phyloP scores from a whole-genome alignment of 495 filamentous ascomycete genomes.

The Daldinia caldariorum region DNA sequence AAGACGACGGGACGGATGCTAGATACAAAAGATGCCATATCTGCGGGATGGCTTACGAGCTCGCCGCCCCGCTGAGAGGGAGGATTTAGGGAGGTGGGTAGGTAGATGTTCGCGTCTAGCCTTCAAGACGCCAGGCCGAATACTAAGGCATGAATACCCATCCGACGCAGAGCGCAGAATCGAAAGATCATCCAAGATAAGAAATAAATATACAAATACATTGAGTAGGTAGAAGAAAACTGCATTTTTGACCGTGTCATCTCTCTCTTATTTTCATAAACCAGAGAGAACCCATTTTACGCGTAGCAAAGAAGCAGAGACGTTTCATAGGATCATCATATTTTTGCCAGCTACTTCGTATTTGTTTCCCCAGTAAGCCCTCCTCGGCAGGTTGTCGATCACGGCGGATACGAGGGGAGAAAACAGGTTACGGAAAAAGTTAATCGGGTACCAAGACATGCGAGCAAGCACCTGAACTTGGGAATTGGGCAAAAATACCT shows the following conservation, averaged over 20 bases:
- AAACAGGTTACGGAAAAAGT: constrained; percentile 26
- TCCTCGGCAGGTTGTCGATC: not conserved
- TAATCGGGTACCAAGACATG: constrained; percentile 14
- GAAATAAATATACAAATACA: too few species aligned
- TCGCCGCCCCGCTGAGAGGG: too few species aligned
- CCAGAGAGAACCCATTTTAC: not conserved
- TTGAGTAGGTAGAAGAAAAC: too few species aligned
- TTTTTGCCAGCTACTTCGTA: not conserved
- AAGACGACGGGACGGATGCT: not conserved
- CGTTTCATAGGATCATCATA: not conserved
- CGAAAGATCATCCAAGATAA: not conserved
- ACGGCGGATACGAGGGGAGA: constrained; percentile 30
- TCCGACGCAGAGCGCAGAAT: not conserved
- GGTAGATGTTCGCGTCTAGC: too few species aligned
- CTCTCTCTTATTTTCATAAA: too few species aligned
- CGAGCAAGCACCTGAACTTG: not conserved
- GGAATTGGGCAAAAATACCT: not conserved
- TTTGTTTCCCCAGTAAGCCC: not conserved
- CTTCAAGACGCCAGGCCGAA: not conserved
- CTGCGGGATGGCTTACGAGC: too few species aligned
- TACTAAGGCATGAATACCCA: not conserved
- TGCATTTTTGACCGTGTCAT: too few species aligned
- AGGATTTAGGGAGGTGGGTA: too few species aligned
- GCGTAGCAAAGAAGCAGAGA: not conserved
- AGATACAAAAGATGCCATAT: not conserved